Base-by-base conservation (phyloP, 2,329 filamentous ascomycete genomes). In the Sphaerulina vaccinii region DNA sequence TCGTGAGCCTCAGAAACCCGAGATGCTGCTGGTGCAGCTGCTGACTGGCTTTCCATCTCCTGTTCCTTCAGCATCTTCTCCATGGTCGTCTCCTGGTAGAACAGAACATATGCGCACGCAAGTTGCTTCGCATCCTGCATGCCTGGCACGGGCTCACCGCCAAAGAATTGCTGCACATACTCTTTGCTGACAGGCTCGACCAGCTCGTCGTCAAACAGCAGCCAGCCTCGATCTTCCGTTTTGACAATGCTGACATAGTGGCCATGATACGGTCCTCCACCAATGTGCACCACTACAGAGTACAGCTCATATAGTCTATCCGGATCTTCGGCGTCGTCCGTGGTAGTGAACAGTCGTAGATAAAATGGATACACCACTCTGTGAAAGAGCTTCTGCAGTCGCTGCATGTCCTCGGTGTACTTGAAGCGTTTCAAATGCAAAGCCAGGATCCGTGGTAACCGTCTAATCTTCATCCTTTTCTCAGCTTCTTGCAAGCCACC, bases 401-500 rank as follows among this genome's bases (percentile, higher is more conserved):
- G 83, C 60, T 91, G 93, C 66, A 95, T 83, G 69, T 97, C 92
- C 68, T 97, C 93, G 2, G 92, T 96, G 68, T 96, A 99, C 73
- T 97, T 97, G 78, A 99, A 99, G 51, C 93, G 84, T 73, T 99
- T 99, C 57, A 99, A 74, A 68, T 99, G 93, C 52, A 99, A 75
- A 3, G 93, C 91, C 58, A 99, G 73, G 54, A 99, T 90, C 66
- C 89, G 90, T 3, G 93, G 93, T 66, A 97, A 74, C 47, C 88
- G 83, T 75, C 99, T 97, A 62, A 99, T 92, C 77, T 97, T 99
- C 93, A 99, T 99, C 58, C 93, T 83, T 76, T 97, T 99, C 71
- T 99, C 93, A 0, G 93, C 93, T 73, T 99, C 93, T 71, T 99
- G 93, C 49, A 99, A 75, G 2, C 93, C 93, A 47, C 93, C 93